phyloP scores from a whole-genome alignment of 306 rosid genomes.

The Prosopis cineraria region DNA sequence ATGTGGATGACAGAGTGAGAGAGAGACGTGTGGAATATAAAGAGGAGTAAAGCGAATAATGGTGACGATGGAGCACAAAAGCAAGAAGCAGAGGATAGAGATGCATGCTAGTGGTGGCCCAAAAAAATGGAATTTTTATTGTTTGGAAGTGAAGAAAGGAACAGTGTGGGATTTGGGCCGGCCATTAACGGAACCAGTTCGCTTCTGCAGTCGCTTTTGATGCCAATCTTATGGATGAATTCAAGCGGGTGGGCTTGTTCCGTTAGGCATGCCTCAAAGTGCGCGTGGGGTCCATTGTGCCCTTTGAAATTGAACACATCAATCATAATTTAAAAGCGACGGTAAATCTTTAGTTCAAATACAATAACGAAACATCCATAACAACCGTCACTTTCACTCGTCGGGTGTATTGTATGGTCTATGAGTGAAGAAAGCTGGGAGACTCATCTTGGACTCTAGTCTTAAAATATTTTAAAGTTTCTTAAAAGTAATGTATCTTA shows the following conservation, averaged over 20 bases:
- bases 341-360: not conserved
- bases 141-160: constrained; percentile 50
- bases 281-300: constrained; percentile 14
- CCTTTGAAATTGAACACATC: constrained; percentile 2
- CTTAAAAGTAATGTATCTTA: not conserved
- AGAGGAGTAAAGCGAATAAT: constrained; percentile 26
- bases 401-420: too few relatives aligned
- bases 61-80: constrained; percentile 28
- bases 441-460: too few relatives aligned
- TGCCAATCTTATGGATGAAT: not conserved
- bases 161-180: constrained; percentile 35
- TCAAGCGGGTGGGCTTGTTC: constrained; percentile 24
- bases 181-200: constrained; percentile 29
- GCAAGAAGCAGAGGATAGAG: constrained; percentile 17
- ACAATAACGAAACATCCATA: not conserved
- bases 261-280: not conserved
- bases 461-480: too few relatives aligned
- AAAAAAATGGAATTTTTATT: constrained; percentile 26
- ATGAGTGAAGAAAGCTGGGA: too few relatives aligned
- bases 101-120: constrained; percentile 4
- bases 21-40: constrained; percentile 48
- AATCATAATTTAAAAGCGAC: not conserved
- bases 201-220: constrained; percentile 30
- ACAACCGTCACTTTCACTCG: not conserved
- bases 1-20: constrained; percentile 41